These are phyloP conservation scores for Camellia sinensis DNA, from an alignment of 148 eudicot genomes.

Conservation along the genomic window DNA sequence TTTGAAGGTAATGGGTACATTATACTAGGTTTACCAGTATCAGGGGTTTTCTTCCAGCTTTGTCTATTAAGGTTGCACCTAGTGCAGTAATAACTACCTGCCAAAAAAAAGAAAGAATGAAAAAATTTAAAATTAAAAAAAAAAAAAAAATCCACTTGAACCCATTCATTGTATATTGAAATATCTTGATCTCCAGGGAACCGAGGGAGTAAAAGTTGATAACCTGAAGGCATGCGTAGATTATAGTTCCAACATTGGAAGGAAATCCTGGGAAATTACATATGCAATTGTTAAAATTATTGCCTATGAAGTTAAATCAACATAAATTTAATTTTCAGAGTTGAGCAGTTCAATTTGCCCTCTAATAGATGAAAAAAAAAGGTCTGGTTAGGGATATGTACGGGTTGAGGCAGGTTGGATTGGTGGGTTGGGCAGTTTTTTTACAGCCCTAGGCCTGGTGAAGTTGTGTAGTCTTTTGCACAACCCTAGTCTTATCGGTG, in stretches of 20 bases:
- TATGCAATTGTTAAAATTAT: constrained; percentile 4
- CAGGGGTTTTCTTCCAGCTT: constrained; percentile 83
- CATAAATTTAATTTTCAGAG: not conserved
- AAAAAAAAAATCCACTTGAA: not conserved
- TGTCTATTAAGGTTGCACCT: constrained; percentile 71
- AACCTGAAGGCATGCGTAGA: constrained; percentile 81
- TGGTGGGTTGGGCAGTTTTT: no score
- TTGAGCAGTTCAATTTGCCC: not conserved
- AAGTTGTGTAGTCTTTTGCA: no score
- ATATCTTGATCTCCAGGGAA: not conserved
- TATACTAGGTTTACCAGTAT: constrained; percentile 53
- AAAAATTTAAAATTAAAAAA: no score
- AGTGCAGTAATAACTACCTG: constrained; percentile 63
- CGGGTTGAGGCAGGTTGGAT: not conserved
- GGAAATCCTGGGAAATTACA: constrained; percentile 52
- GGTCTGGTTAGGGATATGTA: not conserved
- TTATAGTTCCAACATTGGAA: constrained; percentile 62
- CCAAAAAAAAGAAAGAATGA: not conserved
- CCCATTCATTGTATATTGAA: not conserved
- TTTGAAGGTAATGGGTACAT: not conserved
- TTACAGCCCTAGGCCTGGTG: no score
- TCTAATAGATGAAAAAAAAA: constrained; percentile 1
- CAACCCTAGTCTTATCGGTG: no score
- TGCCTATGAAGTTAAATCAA: not conserved
- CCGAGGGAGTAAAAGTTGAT: not conserved